These are phyloP conservation scores for Fusarium tanahbumbuense DNA, from an alignment of 2,329 filamentous ascomycete genomes.

Conservation along the genomic window DNA sequence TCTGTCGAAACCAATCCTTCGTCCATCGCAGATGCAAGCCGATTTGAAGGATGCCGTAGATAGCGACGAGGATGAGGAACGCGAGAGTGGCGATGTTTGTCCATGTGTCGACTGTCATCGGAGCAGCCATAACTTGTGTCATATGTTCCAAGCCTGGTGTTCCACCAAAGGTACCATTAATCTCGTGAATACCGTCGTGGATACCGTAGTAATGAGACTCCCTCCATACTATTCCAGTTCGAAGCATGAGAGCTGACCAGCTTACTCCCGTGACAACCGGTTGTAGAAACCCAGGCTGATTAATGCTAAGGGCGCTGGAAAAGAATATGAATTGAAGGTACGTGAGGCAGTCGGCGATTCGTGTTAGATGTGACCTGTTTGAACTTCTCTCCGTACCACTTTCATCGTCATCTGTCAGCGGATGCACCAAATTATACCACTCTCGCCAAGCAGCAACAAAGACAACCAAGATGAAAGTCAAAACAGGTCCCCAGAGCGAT, in stretches of 20 bases:
- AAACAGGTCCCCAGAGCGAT: slow-evolving; percentile 30
- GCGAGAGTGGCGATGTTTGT: slow-evolving; percentile 74
- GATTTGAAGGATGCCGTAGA: slow-evolving; percentile 67
- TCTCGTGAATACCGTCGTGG: slow-evolving; percentile 70
- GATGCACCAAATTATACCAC: slow-evolving; percentile 21
- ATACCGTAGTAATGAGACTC: slow-evolving; percentile 45
- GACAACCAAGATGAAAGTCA: slow-evolving; percentile 26
- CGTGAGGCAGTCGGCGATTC: slow-evolving; percentile 69
- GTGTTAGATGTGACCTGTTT: slow-evolving; percentile 33
- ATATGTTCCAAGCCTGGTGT: slow-evolving; percentile 71
- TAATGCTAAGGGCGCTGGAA: slow-evolving; percentile 74
- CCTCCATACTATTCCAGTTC: slow-evolving; percentile 43
- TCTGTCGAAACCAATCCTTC: slow-evolving; percentile 57
- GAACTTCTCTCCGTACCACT: background rate
- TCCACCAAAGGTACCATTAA: slow-evolving; percentile 71
- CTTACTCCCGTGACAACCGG: slow-evolving; percentile 73
- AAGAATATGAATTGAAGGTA: slow-evolving; percentile 82
- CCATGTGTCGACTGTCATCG: slow-evolving; percentile 72
- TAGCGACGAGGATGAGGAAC: slow-evolving; percentile 65
- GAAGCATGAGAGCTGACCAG: slow-evolving; percentile 76
- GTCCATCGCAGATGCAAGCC: slow-evolving; percentile 33
- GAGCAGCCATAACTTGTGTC: slow-evolving; percentile 75
- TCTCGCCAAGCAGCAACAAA: slow-evolving; percentile 34
- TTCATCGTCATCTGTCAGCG: slow-evolving; percentile 22
- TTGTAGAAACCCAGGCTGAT: slow-evolving; percentile 80